phyloP scores from a whole-genome alignment of 2,329 filamentous ascomycete species.

The Chaetomiaceae sp. region DNA sequence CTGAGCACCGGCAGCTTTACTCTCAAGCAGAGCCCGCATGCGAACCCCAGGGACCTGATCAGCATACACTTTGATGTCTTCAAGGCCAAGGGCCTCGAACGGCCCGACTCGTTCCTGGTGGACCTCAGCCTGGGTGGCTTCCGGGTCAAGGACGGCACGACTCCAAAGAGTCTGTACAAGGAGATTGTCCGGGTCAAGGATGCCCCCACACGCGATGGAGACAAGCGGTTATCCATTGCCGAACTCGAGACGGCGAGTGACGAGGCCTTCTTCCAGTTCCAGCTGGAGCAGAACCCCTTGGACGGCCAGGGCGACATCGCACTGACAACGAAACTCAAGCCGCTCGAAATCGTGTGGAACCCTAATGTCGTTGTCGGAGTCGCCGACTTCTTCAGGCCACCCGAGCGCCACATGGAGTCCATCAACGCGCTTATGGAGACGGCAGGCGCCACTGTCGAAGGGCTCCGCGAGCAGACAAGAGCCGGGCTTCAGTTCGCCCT shows the following conservation, averaged over 20 bases:
- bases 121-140: slow-evolving; percentile 89
- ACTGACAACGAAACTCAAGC: slow-evolving; percentile 85
- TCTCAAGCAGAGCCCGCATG: slow-evolving; percentile 77
- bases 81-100: slow-evolving; percentile 80
- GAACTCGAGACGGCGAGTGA: slow-evolving; percentile 46
- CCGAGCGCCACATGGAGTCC: slow-evolving; percentile 96
- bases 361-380: slow-evolving; percentile 88
- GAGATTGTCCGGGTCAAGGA: slow-evolving; percentile 97
- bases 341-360: slow-evolving; percentile 96
- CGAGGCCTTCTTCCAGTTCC: slow-evolving; percentile 86
- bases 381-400: slow-evolving; percentile 92
- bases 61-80: slow-evolving; percentile 94
- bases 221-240: slow-evolving; percentile 48
- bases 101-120: slow-evolving; percentile 84
- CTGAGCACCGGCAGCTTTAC: slow-evolving; percentile 97
- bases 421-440: slow-evolving; percentile 94
- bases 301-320: slow-evolving; percentile 89
- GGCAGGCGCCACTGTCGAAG: slow-evolving; percentile 92
- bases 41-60: slow-evolving; percentile 73
- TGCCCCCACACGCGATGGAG: slow-evolving; percentile 51
- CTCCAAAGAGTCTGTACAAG: slow-evolving; percentile 81
- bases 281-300: slow-evolving; percentile 91
- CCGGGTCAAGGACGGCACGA: slow-evolving; percentile 93
- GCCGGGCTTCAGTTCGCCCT: slow-evolving; percentile 94
- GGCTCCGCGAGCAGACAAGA: slow-evolving; percentile 88